A percentile compares a stretch with the other conserved stretches of the same genome.
phyloP scores from a whole-genome alignment of 176 grass and related monocot species.

The Raddia distichophylla region DNA sequence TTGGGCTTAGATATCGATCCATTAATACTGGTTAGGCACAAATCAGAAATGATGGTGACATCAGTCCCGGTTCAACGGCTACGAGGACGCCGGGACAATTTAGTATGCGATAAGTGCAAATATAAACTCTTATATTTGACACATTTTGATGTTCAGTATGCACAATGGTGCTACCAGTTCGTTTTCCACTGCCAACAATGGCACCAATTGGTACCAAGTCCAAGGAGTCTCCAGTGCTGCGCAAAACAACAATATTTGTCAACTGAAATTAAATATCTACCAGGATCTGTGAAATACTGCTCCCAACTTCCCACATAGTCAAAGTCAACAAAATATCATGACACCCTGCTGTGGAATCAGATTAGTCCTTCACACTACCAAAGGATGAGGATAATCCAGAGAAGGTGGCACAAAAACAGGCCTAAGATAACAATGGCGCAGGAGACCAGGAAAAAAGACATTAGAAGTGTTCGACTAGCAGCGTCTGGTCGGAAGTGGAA shows the following conservation, averaged over 20 bases:
- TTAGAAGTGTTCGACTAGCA: not conserved
- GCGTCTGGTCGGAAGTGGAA: not conserved
- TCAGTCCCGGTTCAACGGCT: too few species aligned
- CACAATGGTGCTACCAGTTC: constrained; percentile 60
- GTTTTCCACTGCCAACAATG: constrained; percentile 83
- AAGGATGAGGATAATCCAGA: too few species aligned
- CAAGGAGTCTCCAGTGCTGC: constrained; percentile 88
- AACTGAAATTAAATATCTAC: not conserved
- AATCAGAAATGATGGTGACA: too few species aligned
- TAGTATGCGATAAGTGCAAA: not conserved
- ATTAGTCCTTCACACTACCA: not conserved
- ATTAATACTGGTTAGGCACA: too few species aligned
- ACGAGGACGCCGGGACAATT: too few species aligned
- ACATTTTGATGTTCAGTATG: constrained; percentile 28
- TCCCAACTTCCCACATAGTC: not conserved
- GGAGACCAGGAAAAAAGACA: not conserved
- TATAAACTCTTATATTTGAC: not conserved
- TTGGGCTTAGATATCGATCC: too few species aligned
- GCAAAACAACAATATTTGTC: constrained; percentile 8
- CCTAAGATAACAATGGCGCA: not conserved
- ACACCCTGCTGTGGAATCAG: not conserved
- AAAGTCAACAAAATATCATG: not conserved
- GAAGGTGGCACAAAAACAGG: too few species aligned
- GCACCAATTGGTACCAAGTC: constrained; percentile 97
- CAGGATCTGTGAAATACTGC: not conserved